A percentile compares a stretch with the other conserved stretches of the same genome.
phyloP scores from a whole-genome alignment of 352 stramenopile genomes.

The Globisporangium paroecandrum region DNA sequence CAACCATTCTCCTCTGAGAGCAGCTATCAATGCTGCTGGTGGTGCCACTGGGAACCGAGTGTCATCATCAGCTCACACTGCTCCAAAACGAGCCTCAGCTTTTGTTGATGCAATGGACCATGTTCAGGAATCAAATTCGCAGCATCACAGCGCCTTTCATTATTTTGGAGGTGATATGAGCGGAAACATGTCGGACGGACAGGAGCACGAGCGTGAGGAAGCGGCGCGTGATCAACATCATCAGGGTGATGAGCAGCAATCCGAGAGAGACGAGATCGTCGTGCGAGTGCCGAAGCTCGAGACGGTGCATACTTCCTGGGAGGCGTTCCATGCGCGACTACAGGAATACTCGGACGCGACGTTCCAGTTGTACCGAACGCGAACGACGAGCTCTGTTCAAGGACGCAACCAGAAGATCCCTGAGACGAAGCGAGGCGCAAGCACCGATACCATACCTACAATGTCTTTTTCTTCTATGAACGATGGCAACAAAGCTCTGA shows the following conservation, averaged over 20 bases:
- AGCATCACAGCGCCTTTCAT: not conserved
- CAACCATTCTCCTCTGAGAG: conserved; percentile 39
- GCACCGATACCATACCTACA: not conserved
- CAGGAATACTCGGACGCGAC: conserved; percentile 62
- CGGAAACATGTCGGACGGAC: not conserved
- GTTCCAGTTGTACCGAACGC: conserved; percentile 71
- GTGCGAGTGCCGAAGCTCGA: conserved; percentile 60
- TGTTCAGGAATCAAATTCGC: not conserved
- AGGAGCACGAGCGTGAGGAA: not conserved
- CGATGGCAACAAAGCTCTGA: not conserved
- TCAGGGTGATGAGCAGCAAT: not conserved
- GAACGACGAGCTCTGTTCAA: conserved; percentile 67
- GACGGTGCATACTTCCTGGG: conserved; percentile 58
- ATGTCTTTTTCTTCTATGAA: not conserved
- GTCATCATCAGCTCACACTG: not conserved
- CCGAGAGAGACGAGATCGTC: conserved; percentile 34
- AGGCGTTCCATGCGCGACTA: conserved; percentile 58
- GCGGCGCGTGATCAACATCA: not conserved
- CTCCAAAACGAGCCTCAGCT: not conserved
- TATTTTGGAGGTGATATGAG: not conserved
- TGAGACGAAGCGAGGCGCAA: conserved; percentile 30
- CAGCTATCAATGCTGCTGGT: not conserved
- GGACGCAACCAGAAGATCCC: conserved; percentile 71
- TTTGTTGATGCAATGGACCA: not conserved
- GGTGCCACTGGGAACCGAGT: no score